A percentile compares a stretch with the other conserved stretches of the same genome.
Conservation (phyloP, 129 eudicot genomes). For the Pseudognaphalium luteoalbum region DNA sequence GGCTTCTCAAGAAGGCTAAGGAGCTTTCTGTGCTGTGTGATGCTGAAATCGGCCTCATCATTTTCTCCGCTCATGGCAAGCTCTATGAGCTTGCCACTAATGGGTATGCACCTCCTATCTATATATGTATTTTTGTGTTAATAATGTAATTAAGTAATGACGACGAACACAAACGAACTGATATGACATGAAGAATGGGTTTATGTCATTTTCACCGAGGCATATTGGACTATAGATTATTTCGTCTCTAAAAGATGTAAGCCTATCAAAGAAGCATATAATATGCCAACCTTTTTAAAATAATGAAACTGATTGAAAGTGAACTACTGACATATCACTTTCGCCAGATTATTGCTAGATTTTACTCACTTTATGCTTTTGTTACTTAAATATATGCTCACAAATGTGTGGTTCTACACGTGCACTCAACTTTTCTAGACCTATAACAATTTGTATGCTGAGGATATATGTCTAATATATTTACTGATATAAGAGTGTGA, state of each 20-base stretch:
- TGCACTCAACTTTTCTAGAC: slow-evolving; percentile 3
- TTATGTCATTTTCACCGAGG: neutral
- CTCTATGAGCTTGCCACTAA: slow-evolving; percentile 90
- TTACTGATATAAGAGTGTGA: neutral
- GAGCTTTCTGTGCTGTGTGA: slow-evolving; percentile 94
- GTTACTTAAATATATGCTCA: slow-evolving; percentile 8
- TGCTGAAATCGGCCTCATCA: slow-evolving; percentile 86
- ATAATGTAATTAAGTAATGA: neutral
- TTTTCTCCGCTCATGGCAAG: slow-evolving; percentile 89
- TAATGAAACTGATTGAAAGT: slow-evolving; percentile 4
- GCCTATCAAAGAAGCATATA: slow-evolving; percentile 16
- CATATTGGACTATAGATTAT: neutral
- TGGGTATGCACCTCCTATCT: slow-evolving; percentile 43
- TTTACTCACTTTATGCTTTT: slow-evolving; percentile 26
- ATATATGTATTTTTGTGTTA: neutral
- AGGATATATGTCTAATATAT: neutral
- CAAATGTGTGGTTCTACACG: slow-evolving; percentile 15
- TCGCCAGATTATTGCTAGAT: slow-evolving; percentile 12
- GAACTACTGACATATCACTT: slow-evolving; percentile 13
- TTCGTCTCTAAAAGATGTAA: neutral
- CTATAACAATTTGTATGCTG: neutral
- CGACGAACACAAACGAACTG: neutral
- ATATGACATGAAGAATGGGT: neutral
- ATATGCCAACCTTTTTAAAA: slow-evolving; percentile 1
- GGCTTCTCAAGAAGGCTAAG: slow-evolving; percentile 94